Evolutionary conservation across 148 eudicot genomes (phyloP).

Genomic region (Vaccinium vitisidaea): DNA sequence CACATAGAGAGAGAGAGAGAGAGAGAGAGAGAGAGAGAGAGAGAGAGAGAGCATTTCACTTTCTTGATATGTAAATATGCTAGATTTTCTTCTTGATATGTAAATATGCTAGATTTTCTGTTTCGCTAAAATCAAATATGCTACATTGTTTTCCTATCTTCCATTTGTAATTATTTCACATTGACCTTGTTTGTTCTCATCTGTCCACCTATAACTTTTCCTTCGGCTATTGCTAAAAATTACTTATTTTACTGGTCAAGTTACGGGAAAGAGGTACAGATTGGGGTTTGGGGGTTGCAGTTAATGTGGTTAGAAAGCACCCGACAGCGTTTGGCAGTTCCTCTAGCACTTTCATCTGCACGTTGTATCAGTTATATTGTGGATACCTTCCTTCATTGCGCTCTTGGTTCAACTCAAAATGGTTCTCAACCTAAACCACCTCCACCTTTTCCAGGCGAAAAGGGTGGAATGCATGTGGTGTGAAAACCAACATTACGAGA

Average conservation of each 20-base stretch:
- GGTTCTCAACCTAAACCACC: conserved; percentile 87
- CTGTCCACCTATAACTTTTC: not conserved
- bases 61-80: not conserved
- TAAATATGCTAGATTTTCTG: not conserved
- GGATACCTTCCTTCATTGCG: conserved; percentile 89
- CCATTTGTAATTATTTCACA: not conserved
- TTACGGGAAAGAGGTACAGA: conserved; percentile 84
- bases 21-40: too few relatives aligned
- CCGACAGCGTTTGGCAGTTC: conserved; percentile 49
- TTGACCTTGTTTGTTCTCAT: not conserved
- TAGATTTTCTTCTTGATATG: not conserved
- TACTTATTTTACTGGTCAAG: conserved; percentile 49
- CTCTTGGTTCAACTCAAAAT: conserved; percentile 71
- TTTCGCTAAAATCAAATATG: not conserved
- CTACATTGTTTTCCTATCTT: not conserved
- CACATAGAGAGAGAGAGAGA: too few relatives aligned
- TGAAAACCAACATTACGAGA: too few relatives aligned
- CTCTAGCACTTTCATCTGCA: conserved; percentile 42
- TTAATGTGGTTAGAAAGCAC: conserved; percentile 81
- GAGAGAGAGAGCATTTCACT: not conserved
- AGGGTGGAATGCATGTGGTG: conserved; percentile 99
- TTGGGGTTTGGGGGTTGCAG: conserved; percentile 99
- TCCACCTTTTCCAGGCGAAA: conserved; percentile 91
- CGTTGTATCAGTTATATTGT: conserved; percentile 75
- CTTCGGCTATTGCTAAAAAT: not conserved